Conservation (phyloP, 352 stramenopile species). For the Pelagophyceae sp. region DNA sequence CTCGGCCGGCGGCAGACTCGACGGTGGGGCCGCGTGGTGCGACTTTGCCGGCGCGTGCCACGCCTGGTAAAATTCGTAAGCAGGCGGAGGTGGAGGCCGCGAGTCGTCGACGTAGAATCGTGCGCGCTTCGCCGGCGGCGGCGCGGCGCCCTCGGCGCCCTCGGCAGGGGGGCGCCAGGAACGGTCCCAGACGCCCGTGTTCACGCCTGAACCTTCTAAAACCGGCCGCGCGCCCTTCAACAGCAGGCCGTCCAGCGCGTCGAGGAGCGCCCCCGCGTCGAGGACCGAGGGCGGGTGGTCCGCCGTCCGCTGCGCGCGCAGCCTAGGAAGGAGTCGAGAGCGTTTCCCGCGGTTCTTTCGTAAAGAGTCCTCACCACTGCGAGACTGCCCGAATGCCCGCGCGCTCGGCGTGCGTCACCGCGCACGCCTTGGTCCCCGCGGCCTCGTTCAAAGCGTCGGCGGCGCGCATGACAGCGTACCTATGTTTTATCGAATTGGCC, state of each 20-base stretch:
- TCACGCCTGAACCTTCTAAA: not conserved
- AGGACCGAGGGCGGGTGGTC: not conserved
- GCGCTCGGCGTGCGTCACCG: not conserved
- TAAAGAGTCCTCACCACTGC: too few species aligned
- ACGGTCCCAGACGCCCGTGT: not conserved
- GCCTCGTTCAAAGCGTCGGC: not conserved
- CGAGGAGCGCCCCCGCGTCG: not conserved
- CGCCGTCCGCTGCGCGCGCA: too few species aligned
- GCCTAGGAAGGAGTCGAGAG: too few species aligned
- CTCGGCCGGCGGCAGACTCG: too few species aligned
- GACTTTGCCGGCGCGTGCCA: too few species aligned
- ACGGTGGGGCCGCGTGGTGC: too few species aligned
- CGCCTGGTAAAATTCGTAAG: too few species aligned
- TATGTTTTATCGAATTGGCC: too few species aligned
- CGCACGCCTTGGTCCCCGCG: not conserved
- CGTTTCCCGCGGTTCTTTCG: not conserved
- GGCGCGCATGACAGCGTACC: not conserved
- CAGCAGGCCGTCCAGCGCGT: not conserved
- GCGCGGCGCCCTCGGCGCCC: not conserved
- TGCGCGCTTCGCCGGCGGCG: not conserved
- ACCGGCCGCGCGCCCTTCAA: not conserved
- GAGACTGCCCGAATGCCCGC: not conserved
- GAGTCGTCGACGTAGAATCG: not conserved
- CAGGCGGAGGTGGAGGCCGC: too few species aligned
- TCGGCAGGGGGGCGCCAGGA: too few species aligned